Evolutionary conservation across 2,329 filamentous ascomycete genomes (phyloP).

Genomic region (Aspergillus pseudoviridinutans): DNA sequence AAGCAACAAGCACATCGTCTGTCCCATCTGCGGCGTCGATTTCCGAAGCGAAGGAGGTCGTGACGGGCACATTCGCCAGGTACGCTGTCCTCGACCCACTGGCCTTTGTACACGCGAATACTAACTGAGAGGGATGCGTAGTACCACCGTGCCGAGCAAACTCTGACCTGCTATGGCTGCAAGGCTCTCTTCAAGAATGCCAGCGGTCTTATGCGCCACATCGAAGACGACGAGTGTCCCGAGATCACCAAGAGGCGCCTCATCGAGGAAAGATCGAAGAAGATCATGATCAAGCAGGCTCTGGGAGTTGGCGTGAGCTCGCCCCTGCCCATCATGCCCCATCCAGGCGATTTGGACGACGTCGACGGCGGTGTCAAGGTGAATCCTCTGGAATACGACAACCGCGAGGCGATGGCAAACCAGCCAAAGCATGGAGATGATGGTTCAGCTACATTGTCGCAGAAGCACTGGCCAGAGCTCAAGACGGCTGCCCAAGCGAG

Average conservation of each 20-base stretch:
- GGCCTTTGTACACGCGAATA: neutral
- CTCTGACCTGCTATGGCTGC: conserved; percentile 50
- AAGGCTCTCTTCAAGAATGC: conserved; percentile 45
- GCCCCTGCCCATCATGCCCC: neutral
- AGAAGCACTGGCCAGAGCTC: conserved; percentile 25
- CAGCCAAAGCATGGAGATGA: conserved; percentile 10
- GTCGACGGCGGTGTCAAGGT: conserved; percentile 24
- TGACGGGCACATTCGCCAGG: conserved; percentile 49
- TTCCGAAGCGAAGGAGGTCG: conserved; percentile 52
- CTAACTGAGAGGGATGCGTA: conserved; percentile 19
- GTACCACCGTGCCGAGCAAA: conserved; percentile 49
- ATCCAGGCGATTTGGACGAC: conserved; percentile 7
- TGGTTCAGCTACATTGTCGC: conserved; percentile 4
- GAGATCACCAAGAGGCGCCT: conserved; percentile 44
- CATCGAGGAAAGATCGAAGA: conserved; percentile 48
- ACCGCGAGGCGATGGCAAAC: conserved; percentile 16
- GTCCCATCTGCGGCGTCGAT: conserved; percentile 54
- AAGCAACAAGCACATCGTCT: conserved; percentile 48
- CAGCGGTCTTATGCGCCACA: conserved; percentile 49
- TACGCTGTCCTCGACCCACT: conserved; percentile 25
- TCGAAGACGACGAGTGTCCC: conserved; percentile 51
- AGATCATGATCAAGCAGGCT: conserved; percentile 41
- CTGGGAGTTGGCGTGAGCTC: conserved; percentile 12
- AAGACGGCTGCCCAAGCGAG: neutral
- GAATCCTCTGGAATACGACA: conserved; percentile 3